A percentile compares a stretch with the other conserved stretches of the same genome.
phyloP scores from a whole-genome alignment of 192 early-diverging fungal genomes.

The Phlyctochytrium planicorne region DNA sequence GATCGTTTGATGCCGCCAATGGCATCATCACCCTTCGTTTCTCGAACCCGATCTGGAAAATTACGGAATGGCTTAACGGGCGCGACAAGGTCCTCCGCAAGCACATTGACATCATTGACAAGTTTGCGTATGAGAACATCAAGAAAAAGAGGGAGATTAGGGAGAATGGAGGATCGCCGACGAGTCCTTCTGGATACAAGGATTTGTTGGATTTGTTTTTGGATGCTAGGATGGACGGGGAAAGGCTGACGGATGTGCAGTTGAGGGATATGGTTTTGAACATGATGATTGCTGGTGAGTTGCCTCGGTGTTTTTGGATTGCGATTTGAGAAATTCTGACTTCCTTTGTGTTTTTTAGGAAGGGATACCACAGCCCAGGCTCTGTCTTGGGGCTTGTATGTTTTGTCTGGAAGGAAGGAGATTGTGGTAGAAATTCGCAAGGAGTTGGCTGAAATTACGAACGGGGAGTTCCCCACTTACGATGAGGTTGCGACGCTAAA shows the following conservation, averaged over 20 bases:
- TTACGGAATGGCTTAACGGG: neutral
- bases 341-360: too few species aligned
- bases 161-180: neutral
- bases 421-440: constrained; percentile 15
- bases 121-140: neutral
- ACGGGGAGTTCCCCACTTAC: constrained; percentile 14
- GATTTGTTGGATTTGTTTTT: constrained; percentile 52
- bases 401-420: constrained; percentile 36
- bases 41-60: constrained; percentile 1
- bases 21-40: constrained; percentile 10
- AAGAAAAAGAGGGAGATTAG: neutral
- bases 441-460: constrained; percentile 21
- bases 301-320: too few species aligned
- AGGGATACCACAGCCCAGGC: constrained; percentile 61
- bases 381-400: constrained; percentile 50
- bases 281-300: constrained; percentile 32
- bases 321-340: too few species aligned
- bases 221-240: constrained; percentile 29
- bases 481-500: constrained; percentile 39
- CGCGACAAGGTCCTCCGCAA: neutral
- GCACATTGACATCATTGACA: neutral
- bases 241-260: constrained; percentile 17
- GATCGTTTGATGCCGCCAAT: constrained; percentile 19
- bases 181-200: constrained; percentile 4
- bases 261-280: constrained; percentile 37